Percentiles rank a stretch among this genome's conserved stretches.
Conservation (phyloP, 805 yeast species). For the Barnettozyma wickerhamii region DNA sequence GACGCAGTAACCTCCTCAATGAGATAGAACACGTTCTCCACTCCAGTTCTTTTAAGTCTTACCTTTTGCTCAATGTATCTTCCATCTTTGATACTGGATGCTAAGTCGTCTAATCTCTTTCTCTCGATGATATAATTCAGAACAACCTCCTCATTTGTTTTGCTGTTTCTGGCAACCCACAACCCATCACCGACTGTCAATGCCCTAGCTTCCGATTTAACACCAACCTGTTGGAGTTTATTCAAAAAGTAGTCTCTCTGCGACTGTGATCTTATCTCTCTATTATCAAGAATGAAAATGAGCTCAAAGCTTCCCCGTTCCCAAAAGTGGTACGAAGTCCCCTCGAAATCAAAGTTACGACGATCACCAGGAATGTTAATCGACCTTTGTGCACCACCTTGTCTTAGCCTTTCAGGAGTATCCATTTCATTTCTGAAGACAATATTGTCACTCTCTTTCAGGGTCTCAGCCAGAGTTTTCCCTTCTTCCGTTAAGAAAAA, state of each 20-base stretch:
- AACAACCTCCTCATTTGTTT: conserved; percentile 57
- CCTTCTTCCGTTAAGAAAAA: conserved; percentile 74
- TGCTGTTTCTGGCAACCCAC: conserved; percentile 77
- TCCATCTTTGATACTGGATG: conserved; percentile 79
- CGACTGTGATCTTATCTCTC: conserved; percentile 68
- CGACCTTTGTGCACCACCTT: conserved; percentile 4
- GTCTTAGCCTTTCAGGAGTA: conserved; percentile 20
- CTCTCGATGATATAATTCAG: conserved; percentile 86
- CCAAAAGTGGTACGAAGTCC: conserved; percentile 47
- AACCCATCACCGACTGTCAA: conserved; percentile 82
- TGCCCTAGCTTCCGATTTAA: conserved; percentile 48
- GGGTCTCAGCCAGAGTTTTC: conserved; percentile 49
- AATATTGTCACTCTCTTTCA: conserved; percentile 44
- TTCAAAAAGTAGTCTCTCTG: conserved; percentile 69
- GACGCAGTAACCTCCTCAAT: conserved; percentile 66
- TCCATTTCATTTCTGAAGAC: conserved; percentile 23
- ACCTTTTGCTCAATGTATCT: conserved; percentile 83
- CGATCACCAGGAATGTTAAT: conserved; percentile 6
- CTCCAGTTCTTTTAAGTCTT: conserved; percentile 65
- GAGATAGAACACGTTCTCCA: conserved; percentile 65
- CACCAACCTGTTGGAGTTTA: conserved; percentile 45
- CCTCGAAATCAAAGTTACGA: conserved; percentile 1
- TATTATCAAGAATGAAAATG: conserved; percentile 64
- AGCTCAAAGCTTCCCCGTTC: conserved; percentile 52
- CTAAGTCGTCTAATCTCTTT: conserved; percentile 83